Evolutionary conservation across 2,329 filamentous ascomycete genomes (phyloP).

Genomic region (Xylariaceae sp.): DNA sequence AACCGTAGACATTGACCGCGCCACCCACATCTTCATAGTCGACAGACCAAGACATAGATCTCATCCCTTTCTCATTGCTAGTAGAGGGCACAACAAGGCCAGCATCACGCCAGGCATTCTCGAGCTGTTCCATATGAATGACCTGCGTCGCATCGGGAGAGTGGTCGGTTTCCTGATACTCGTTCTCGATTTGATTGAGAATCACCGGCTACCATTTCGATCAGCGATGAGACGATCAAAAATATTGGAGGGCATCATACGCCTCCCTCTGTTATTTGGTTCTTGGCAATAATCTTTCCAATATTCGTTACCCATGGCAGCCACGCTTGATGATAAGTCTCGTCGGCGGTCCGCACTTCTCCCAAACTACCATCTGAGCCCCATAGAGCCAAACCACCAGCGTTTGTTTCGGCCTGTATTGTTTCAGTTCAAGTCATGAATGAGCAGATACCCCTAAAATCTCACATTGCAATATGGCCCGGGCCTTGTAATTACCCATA

Average conservation of each 20-base stretch:
- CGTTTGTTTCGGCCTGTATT: neutral
- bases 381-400: constrained; percentile 1
- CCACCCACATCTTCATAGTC: constrained; percentile 1
- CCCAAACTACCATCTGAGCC: constrained; percentile 1
- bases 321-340: constrained; percentile 1
- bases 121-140: constrained; percentile 1
- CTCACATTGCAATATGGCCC: neutral
- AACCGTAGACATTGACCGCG: constrained; percentile 1
- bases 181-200: constrained; percentile 1
- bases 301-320: neutral
- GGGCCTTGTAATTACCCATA: neutral
- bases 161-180: neutral
- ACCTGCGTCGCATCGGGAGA: neutral
- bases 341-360: neutral
- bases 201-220: neutral
- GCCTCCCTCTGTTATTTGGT: neutral
- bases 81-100: neutral
- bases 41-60: neutral
- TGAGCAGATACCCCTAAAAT: neutral
- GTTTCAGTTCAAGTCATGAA: neutral
- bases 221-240: neutral
- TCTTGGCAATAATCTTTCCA: neutral
- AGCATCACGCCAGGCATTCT: neutral
- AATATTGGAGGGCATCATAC: neutral
- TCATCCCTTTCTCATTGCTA: neutral